Conservation (phyloP, 78 protist genomes). For the Cyanophora paradoxa region DNA sequence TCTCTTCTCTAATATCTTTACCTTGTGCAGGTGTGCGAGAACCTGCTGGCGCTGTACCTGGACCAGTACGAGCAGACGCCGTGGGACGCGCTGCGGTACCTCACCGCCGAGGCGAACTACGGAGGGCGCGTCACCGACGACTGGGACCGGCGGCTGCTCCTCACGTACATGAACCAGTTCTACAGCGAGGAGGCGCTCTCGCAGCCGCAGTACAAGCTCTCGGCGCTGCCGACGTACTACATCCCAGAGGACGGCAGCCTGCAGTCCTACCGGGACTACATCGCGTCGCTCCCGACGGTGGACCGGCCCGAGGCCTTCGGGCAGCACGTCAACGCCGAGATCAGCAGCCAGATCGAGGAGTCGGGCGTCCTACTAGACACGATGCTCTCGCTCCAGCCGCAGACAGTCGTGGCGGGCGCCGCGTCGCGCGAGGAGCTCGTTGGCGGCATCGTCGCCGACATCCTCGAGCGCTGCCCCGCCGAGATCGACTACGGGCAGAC, state of each 20-base stretch:
- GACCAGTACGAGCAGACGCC: slow-evolving; percentile 44
- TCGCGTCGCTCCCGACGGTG: slow-evolving; percentile 42
- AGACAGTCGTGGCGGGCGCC: slow-evolving; percentile 4
- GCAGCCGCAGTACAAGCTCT: slow-evolving; percentile 37
- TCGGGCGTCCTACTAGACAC: slow-evolving; percentile 48
- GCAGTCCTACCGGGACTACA: slow-evolving; percentile 49
- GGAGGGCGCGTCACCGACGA: slow-evolving; percentile 91
- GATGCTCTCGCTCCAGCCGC: slow-evolving; percentile 68
- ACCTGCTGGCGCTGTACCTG: slow-evolving; percentile 40
- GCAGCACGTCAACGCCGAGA: slow-evolving; percentile 87
- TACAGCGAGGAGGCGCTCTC: slow-evolving; percentile 34
- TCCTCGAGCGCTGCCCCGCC: slow-evolving; percentile 25
- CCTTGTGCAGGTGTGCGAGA: slow-evolving; percentile 36
- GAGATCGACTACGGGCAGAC: slow-evolving; percentile 17
- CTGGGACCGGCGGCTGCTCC: slow-evolving; percentile 68
- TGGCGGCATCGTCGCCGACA: slow-evolving; percentile 16
- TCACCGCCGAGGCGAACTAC: slow-evolving; percentile 78
- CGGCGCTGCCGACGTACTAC: slow-evolving; percentile 36
- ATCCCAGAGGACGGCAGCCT: slow-evolving; percentile 63
- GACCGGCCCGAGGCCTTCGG: slow-evolving; percentile 85
- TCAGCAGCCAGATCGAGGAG: slow-evolving; percentile 59
- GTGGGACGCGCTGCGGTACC: slow-evolving; percentile 57
- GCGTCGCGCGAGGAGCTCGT: slow-evolving; percentile 16
- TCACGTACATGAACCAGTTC: slow-evolving; percentile 54
- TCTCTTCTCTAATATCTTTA: too few relatives aligned